Base-by-base conservation (phyloP, 2,329 filamentous ascomycete species). In the Boeremia exigua region DNA sequence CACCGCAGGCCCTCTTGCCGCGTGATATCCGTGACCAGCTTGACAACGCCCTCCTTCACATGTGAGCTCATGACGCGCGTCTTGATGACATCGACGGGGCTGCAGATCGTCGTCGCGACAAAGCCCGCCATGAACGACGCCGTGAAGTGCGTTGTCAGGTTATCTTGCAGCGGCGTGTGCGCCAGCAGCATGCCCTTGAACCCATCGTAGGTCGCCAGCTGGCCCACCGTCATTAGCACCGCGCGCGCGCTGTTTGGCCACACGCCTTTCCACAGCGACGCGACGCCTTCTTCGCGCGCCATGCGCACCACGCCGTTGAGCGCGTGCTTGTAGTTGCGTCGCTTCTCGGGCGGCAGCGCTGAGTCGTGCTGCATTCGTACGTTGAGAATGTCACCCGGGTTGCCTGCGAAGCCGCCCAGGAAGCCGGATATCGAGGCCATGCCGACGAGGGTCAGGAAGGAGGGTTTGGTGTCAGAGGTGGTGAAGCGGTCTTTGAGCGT, bases 341-440 rank as follows among this genome's bases (percentile, higher is more conserved):
- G 87, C 70, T 96, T 81, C 5, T 83, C 83, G 0, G 79, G 69
- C 0, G 92, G 90, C 1, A 97, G 85, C 0, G 92, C 87, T 2
- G 90, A 88, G 67, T 89, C 95, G 78, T 96, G 91, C 79, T 99
- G 95, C 95, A 99, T 99, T 63, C 95, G 91, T 45, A 99, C 95
- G 77, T 99, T 99, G 70, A 97, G 83, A 30, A 99, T 92, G 75
- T 99, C 95, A 62, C 93, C 94, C 2, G 93, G 92, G 78, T 98
- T 99, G 62, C 95, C 95, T 6, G 89, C 90, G 42, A 98, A 79
- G 45, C 95, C 95, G 59, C 95, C 95, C 2, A 96, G 77, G 72
- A 97, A 91, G 47, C 95, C 95, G 7, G 95, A 94, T 27, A 86
- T 79, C 23, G 87, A 89, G 48, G 94, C 91, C 77, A 98, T 90